Conservation (phyloP, 306 rosid genomes). For the Trifolium repens region DNA sequence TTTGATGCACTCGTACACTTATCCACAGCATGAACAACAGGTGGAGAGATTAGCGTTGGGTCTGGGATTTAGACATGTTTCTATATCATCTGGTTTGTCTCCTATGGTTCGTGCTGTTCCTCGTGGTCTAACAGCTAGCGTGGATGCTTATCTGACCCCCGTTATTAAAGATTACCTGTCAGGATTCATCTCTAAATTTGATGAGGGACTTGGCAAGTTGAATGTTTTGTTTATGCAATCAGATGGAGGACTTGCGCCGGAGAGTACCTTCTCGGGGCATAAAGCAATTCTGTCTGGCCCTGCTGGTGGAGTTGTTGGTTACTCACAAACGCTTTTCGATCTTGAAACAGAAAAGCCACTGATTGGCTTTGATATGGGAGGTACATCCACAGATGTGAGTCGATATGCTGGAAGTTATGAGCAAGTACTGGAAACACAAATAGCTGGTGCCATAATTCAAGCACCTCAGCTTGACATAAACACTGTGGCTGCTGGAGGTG, state of each 20-base stretch:
- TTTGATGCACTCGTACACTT: slow-evolving; percentile 91
- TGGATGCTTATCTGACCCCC: slow-evolving; percentile 97
- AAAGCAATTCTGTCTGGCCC: slow-evolving; percentile 97
- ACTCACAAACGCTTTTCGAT: slow-evolving; percentile 85
- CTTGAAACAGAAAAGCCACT: slow-evolving; percentile 87
- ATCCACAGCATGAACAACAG: slow-evolving; percentile 75
- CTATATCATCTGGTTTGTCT: slow-evolving; percentile 87
- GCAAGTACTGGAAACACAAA: slow-evolving; percentile 91
- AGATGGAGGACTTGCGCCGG: slow-evolving; percentile 98
- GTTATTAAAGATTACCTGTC: slow-evolving; percentile 91
- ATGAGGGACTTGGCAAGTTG: slow-evolving; percentile 70
- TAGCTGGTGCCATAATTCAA: slow-evolving; percentile 91
- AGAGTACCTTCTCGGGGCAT: slow-evolving; percentile 89
- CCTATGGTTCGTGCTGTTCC: slow-evolving; percentile 99
- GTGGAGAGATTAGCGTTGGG: slow-evolving; percentile 66
- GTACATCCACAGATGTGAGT: slow-evolving; percentile 97
- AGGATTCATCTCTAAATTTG: slow-evolving; percentile 88
- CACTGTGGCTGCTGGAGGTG: slow-evolving; percentile 99
- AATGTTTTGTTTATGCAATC: slow-evolving; percentile 98
- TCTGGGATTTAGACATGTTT: slow-evolving; percentile 90
- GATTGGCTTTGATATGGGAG: slow-evolving; percentile 98
- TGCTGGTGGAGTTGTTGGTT: slow-evolving; percentile 99
- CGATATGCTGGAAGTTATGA: slow-evolving; percentile 92
- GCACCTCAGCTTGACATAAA: slow-evolving; percentile 97
- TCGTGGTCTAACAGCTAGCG: slow-evolving; percentile 93